Evolutionary conservation across 768 basidiomycete species (phyloP), one percentile per base, ranked within the genome.

Genomic region (Leccinum subgranulosum): DNA sequence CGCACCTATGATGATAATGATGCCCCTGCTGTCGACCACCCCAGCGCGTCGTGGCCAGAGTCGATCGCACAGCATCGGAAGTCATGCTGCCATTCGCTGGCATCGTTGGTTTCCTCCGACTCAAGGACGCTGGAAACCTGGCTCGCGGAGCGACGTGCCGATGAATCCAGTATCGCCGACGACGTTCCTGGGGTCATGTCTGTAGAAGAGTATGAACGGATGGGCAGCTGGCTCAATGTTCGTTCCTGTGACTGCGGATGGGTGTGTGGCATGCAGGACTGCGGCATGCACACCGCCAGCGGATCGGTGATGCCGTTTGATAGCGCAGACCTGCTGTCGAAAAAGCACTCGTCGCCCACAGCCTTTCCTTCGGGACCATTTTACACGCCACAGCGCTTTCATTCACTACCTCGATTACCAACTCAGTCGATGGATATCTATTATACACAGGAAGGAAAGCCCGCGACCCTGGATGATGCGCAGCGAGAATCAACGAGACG

Each of bases 171-270:
- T 29, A 58, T 61, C 54, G 69, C 68, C 23, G 60, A 67, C 25
- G 65, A 70, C 11, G 54, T 62, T 31, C 64, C 60, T 7, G 64
- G 65, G 28, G 69, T 70, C 49, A 76, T 81, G 69, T 71, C 74
- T n/a, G 60, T 81, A 39, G 78, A 75, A 50, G 76, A 81, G 41
- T 81, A 83, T 56, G 81, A 83, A 58, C 68, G 71, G 34, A 65
- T 60, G 53, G 81, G 81, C 3, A 82, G 81, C 57, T 82, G 81
- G 81, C 69, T 74, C 27, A 70, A 73, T 59, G 57, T 65, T 19
- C 54, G 58, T 47, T 59, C 49, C 12, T 49, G 56, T n/a, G 60
- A 63, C 34, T 60, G 55, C 17, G 69, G 60, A 43, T 69, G 67
- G 73, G 53, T 53, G 19, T 73, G 72, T 54, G 73, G 72, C 21